A percentile compares a stretch with the other conserved stretches of the same genome.
Conservation (phyloP, 1,284 basidiomycete genomes). For the Abortiporus biennis region DNA sequence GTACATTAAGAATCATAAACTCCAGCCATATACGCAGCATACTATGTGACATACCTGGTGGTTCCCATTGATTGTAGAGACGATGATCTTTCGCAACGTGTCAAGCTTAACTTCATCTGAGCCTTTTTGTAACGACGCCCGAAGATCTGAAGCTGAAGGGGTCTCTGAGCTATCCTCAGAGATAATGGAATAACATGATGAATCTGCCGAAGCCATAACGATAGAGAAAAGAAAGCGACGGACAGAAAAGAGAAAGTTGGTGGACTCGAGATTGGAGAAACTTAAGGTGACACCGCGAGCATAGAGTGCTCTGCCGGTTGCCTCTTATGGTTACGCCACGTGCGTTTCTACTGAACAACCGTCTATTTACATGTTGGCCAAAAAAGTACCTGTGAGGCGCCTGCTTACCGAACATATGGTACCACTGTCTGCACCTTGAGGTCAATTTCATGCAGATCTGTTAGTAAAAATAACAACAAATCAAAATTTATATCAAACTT, state of each 20-base stretch:
- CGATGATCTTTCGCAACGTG: slow-evolving; percentile 93
- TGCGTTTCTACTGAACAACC: slow-evolving; percentile 1
- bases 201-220: slow-evolving; percentile 35
- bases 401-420: no score
- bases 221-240: slow-evolving; percentile 5
- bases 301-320: slow-evolving; percentile 6
- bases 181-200: slow-evolving; percentile 81
- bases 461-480: no score
- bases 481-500: no score
- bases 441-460: no score
- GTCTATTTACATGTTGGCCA: no score
- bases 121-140: slow-evolving; percentile 88
- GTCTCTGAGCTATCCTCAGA: slow-evolving; percentile 74
- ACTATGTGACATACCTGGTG: slow-evolving; percentile 61
- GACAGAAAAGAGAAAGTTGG: not conserved
- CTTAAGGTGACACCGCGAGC: no score
- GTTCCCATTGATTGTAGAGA: slow-evolving; percentile 94
- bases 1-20: no score
- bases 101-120: slow-evolving; percentile 98
- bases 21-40: not conserved
- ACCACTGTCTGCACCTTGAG: no score
- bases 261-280: not conserved
- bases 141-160: slow-evolving; percentile 81
- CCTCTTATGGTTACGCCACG: slow-evolving; percentile 14
- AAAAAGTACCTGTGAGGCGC: no score